A percentile compares a stretch with the other conserved stretches of the same genome.
phyloP scores from a whole-genome alignment of 495 filamentous ascomycete species.

The Astrothelium macrocarpum region DNA sequence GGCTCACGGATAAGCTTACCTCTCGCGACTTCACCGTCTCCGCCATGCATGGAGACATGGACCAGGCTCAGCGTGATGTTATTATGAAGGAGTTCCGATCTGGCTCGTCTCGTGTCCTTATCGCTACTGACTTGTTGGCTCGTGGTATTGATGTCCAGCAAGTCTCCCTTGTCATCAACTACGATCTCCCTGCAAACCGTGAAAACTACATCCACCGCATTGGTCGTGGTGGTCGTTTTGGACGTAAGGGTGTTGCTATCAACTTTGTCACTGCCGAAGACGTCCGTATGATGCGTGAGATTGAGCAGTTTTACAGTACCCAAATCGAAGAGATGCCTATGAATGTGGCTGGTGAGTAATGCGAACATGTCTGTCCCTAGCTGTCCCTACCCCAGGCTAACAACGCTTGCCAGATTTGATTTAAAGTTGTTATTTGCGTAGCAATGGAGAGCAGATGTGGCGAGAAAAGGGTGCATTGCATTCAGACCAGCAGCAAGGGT shows the following conservation, averaged over 20 bases:
- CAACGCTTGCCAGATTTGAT: conserved; percentile 5
- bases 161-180: conserved; percentile 99
- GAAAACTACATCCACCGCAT: conserved; percentile 99
- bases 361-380: background rate
- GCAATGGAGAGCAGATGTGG: background rate
- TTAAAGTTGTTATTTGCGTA: conserved; percentile 6
- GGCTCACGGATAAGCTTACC: conserved; percentile 98
- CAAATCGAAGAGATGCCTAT: conserved; percentile 84
- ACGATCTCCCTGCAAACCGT: conserved; percentile 95
- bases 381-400: background rate
- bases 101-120: conserved; percentile 93
- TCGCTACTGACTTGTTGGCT: conserved; percentile 92
- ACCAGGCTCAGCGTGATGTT: conserved; percentile 89
- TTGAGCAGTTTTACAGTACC: conserved; percentile 72
- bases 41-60: conserved; percentile 99
- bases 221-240: conserved; percentile 97
- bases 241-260: conserved; percentile 99
- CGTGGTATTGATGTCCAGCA: conserved; percentile 99
- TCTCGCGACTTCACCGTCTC: conserved; percentile 98
- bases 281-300: conserved; percentile 98
- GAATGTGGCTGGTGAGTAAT: conserved; percentile 55
- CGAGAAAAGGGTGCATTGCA: background rate
- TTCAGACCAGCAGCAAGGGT: background rate
- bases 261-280: conserved; percentile 99
- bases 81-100: conserved; percentile 99